These are phyloP conservation scores for Gracilariopsis chorda DNA, from an alignment of 23 red algal species.

Conservation along the genomic window DNA sequence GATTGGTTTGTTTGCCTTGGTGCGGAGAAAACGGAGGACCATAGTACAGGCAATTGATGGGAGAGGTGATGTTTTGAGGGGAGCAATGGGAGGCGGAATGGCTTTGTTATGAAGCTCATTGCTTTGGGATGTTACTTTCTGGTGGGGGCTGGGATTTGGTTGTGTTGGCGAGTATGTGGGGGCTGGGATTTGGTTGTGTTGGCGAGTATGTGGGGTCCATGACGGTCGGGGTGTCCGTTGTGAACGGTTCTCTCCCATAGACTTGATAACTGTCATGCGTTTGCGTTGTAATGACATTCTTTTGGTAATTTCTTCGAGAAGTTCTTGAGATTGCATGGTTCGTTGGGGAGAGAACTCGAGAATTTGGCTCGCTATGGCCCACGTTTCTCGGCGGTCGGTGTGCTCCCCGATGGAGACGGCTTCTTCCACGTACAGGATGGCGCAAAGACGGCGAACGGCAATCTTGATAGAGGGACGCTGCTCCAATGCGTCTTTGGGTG, in stretches of 20 bases:
- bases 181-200: background rate
- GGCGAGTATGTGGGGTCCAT: background rate
- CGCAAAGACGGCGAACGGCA: background rate
- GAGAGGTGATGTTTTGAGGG: background rate
- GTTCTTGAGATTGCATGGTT: background rate
- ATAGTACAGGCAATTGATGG: background rate
- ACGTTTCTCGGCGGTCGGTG: background rate
- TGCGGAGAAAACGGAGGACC: background rate
- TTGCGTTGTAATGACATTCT: background rate
- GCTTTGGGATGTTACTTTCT: too few relatives aligned
- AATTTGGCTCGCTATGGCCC: background rate
- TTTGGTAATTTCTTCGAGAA: background rate
- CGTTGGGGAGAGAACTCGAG: background rate
- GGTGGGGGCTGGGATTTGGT: background rate
- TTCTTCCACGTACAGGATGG: conserved; percentile 7
- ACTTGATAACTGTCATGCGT: background rate
- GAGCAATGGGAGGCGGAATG: background rate
- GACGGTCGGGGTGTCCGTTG: background rate
- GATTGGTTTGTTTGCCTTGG: too few relatives aligned
- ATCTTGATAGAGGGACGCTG: background rate
- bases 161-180: background rate
- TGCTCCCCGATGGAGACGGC: background rate
- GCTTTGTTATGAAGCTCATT: background rate
- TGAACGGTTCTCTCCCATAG: background rate
- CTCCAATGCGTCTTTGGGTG: background rate